A percentile compares a stretch with the other conserved stretches of the same genome.
Evolutionary conservation across 2,329 filamentous ascomycete genomes (phyloP).

Genomic region (Didymella glomerata): DNA sequence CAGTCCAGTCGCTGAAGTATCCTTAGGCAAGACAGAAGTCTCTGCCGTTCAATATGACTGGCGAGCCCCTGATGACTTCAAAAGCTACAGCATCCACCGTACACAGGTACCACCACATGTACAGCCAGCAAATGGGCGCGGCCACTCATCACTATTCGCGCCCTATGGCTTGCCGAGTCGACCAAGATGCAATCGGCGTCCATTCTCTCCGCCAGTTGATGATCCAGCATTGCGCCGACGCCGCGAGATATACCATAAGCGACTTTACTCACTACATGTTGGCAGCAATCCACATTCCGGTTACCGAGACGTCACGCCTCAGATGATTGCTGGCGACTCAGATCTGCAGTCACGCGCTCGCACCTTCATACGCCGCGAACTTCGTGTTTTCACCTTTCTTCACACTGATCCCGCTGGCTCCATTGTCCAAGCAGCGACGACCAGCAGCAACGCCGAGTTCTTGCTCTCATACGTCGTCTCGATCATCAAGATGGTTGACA

Average conservation of each 20-base stretch:
- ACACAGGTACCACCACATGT: slow-evolving; percentile 26
- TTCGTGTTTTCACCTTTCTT: slow-evolving; percentile 83
- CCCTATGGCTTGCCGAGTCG: slow-evolving; percentile 31
- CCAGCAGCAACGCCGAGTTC: slow-evolving; percentile 78
- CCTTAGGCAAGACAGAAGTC: slow-evolving; percentile 61
- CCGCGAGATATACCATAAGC: slow-evolving; percentile 74
- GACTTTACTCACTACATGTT: slow-evolving; percentile 80
- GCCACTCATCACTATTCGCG: slow-evolving; percentile 21
- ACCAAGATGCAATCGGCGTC: slow-evolving; percentile 27
- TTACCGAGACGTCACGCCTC: slow-evolving; percentile 76
- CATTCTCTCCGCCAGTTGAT: slow-evolving; percentile 37
- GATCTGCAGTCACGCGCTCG: slow-evolving; percentile 78
- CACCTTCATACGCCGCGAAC: slow-evolving; percentile 82
- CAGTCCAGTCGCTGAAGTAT: neutral
- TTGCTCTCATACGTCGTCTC: slow-evolving; percentile 85
- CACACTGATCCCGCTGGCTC: slow-evolving; percentile 49
- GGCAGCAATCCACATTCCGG: slow-evolving; percentile 81
- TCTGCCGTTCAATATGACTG: slow-evolving; percentile 72
- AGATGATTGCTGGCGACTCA: slow-evolving; percentile 68
- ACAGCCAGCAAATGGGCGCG: neutral
- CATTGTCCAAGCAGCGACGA: slow-evolving; percentile 32
- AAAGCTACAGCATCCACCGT: slow-evolving; percentile 64
- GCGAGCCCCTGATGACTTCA: slow-evolving; percentile 61
- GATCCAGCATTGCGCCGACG: slow-evolving; percentile 66
- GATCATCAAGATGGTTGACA: slow-evolving; percentile 82